Conservation (phyloP, 192 early-diverging fungal species). For the Umbelopsis sp. region DNA sequence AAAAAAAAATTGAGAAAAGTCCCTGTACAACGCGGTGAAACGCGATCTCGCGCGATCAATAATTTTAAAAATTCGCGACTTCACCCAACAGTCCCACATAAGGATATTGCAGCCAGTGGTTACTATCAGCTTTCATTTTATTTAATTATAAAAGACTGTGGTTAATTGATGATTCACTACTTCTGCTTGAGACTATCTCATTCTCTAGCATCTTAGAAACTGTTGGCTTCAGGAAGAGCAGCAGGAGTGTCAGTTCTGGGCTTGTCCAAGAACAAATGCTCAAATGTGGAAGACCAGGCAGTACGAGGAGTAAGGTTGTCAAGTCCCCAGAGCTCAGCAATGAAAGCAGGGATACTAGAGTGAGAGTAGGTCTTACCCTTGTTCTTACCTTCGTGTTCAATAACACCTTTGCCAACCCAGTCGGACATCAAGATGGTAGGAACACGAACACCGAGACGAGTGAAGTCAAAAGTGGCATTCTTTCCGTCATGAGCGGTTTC, state of each 20-base stretch:
- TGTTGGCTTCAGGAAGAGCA: conserved; percentile 1
- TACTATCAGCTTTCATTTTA: no score
- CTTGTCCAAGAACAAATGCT: conserved; percentile 19
- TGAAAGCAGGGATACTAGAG: conserved; percentile 13
- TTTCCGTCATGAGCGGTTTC: conserved; percentile 20
- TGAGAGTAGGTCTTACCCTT: conserved; percentile 23
- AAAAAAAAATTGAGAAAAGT: no score
- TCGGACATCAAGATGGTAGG: conserved; percentile 51
- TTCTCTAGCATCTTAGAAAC: no score
- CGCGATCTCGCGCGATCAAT: no score
- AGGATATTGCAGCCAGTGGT: no score
- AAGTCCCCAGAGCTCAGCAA: conserved; percentile 19
- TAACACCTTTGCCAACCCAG: conserved; percentile 41
- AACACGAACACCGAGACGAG: conserved; percentile 52
- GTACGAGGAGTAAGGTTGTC: conserved; percentile 27
- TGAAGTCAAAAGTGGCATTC: conserved; percentile 44
- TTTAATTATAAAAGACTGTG: no score
- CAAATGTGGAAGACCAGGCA: conserved; percentile 26
- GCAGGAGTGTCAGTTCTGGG: conserved; percentile 15
- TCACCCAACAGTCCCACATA: no score
- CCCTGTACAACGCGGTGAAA: no score
- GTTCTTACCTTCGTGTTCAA: conserved; percentile 26
- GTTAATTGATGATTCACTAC: no score
- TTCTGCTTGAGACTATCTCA: no score
- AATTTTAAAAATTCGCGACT: no score